Base-by-base conservation (phyloP, 495 filamentous ascomycete genomes). In the Penicillium malachiteum region DNA sequence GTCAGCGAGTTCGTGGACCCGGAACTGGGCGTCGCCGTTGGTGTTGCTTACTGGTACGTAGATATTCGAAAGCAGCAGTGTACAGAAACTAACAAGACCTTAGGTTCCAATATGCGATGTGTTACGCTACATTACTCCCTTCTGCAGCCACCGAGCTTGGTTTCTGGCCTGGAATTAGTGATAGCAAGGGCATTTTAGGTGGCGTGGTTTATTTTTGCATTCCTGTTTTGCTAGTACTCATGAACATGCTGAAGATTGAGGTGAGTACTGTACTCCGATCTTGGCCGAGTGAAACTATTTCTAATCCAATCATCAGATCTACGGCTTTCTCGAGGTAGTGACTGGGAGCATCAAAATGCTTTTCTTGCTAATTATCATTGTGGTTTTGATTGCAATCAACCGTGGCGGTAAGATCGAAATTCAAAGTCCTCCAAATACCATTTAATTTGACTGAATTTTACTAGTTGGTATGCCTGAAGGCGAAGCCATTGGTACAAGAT, bases 1-100 rank as follows among this genome's bases (percentile, higher is more conserved):
- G 76, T 79, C 6, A 60, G 67, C n/a, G 64, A 70, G 26, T 81
- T 80, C 59, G 73, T 81, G 9, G 79, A 82, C 47, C 58, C 59
- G 10, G 76, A 78, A 9, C 58, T 82, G 40, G 78, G 76, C 0
- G 76, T 73, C 21, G 69, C 70, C 8, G 70, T 80, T 7, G 77
- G 77, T 11, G 56, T 75, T 14, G 65, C 69, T 43, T 81, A 82
- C 56, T 81, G 78, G 79, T 79, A 53, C 8, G 48, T 37, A 5
- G 12, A 14, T 18, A 50, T 7, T 9, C 17, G 33, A 41, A 44
- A 18, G 3, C 12, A 7, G 12, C 30, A 42, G 13, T 32, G 5
- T 9, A 3, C 10, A 33, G 5, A 33, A 7, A 14, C 1, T 21
- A 10, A 53, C 10, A 10, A 18, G 11, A 30, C 33, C 11, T 14